Evolutionary conservation across 495 filamentous ascomycete species (phyloP).

Genomic region (Penicillium nucicola): DNA sequence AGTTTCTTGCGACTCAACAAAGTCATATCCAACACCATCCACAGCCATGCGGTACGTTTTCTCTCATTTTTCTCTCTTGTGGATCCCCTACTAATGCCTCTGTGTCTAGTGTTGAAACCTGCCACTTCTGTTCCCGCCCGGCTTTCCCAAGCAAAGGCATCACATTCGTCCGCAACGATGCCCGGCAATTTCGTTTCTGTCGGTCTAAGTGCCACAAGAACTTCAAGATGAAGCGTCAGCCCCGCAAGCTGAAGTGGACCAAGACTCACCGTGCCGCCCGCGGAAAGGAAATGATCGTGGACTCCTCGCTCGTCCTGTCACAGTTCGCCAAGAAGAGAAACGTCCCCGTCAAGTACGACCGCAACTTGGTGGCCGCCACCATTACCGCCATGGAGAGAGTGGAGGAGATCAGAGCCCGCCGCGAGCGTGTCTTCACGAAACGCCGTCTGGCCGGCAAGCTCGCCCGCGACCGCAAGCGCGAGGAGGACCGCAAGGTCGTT

Average conservation of each 20-base stretch:
- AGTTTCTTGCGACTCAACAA: slow-evolving; percentile 26
- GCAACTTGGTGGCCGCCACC: slow-evolving; percentile 81
- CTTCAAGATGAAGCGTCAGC: slow-evolving; percentile 97
- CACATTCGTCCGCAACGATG: slow-evolving; percentile 81
- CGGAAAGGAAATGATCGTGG: slow-evolving; percentile 92
- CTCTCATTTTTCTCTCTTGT: background rate
- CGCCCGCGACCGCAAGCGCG: slow-evolving; percentile 64
- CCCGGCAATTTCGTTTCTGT: slow-evolving; percentile 63
- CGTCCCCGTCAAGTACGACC: slow-evolving; percentile 91
- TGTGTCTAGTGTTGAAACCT: slow-evolving; percentile 71
- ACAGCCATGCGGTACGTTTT: slow-evolving; percentile 33
- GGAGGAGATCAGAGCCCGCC: slow-evolving; percentile 74
- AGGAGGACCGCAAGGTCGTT: slow-evolving; percentile 80
- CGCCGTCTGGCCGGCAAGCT: slow-evolving; percentile 86
- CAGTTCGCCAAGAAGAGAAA: slow-evolving; percentile 91
- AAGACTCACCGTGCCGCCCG: slow-evolving; percentile 68
- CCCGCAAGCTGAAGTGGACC: slow-evolving; percentile 84
- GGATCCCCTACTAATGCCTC: background rate
- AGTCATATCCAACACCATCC: slow-evolving; percentile 21
- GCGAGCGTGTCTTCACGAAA: slow-evolving; percentile 90
- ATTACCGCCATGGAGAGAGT: slow-evolving; percentile 90
- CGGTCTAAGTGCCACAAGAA: slow-evolving; percentile 93
- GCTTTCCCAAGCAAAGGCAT: slow-evolving; percentile 89
- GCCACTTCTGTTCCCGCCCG: slow-evolving; percentile 85
- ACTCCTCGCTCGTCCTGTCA: slow-evolving; percentile 86